Conservation (phyloP, 805 yeast genomes). For the Barnettozyma sucrosica region DNA sequence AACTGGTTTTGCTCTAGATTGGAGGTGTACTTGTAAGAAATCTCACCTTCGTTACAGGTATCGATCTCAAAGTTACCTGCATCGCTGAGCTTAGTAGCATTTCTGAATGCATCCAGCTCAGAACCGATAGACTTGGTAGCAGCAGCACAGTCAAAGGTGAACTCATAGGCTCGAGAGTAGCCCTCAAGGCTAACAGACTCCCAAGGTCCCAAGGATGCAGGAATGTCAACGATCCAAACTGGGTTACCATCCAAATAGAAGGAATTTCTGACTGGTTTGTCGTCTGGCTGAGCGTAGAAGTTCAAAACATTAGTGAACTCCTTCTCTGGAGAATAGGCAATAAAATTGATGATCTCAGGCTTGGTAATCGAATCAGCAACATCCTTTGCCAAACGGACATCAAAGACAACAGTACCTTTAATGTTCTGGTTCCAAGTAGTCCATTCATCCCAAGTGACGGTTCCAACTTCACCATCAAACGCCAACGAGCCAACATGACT, state of each 20-base stretch:
- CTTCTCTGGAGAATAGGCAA: slow-evolving; percentile 3
- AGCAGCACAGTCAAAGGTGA: slow-evolving; percentile 1
- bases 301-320: neutral
- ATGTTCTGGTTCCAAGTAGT: slow-evolving; percentile 6
- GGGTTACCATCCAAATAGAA: slow-evolving; percentile 4
- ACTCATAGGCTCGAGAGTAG: neutral
- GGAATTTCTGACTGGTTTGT: slow-evolving; percentile 7
- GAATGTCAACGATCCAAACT: slow-evolving; percentile 8
- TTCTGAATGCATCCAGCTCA: slow-evolving; percentile 2
- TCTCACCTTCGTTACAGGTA: neutral
- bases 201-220: slow-evolving; percentile 10
- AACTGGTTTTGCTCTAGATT: neutral
- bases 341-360: slow-evolving; percentile 2
- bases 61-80: neutral
- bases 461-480: neutral
- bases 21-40: neutral
- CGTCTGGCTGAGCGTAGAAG: slow-evolving; percentile 6
- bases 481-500: too few species aligned
- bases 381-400: slow-evolving; percentile 3
- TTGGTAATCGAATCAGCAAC: neutral
- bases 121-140: slow-evolving; percentile 2
- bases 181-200: neutral
- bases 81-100: slow-evolving; percentile 1
- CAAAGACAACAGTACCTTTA: slow-evolving; percentile 3
- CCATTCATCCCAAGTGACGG: slow-evolving; percentile 4